Base-by-base conservation (phyloP, 2,329 filamentous ascomycete species). In the Pseudofabraea citricarpa region DNA sequence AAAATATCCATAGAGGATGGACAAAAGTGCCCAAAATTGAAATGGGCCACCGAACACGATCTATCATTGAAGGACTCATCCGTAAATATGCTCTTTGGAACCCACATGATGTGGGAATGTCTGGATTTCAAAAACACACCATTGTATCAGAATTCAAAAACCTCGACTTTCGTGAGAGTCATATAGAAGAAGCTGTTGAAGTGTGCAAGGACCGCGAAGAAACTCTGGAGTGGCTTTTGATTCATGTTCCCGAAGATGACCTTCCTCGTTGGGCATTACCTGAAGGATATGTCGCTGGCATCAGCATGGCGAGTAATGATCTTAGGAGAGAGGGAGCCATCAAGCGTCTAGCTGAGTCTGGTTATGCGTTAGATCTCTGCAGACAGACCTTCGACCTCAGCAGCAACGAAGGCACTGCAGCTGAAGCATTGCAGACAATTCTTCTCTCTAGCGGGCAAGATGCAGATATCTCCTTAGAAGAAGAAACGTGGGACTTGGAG, bases 231-330 rank as follows among this genome's bases (percentile, higher is more conserved):
- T 98, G 93, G 93, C 75, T 98, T 13, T 75, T 98, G 38, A 90
- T 97, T 40, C 91, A 98, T 64, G 90, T 98, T 2, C 93, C 93
- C 1, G 93, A 98, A 61, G 93, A 98, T 60, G 93, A 97, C 57
- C 70, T 97, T n/a, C 93, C 93, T 1, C 73, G 78, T 6, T 97
- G 91, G 90, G 88, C 88, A 55, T 70, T 98, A 32, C 93, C 93
- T 0, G 90, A 94, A 65, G 87, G 83, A 48, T 98, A 98, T 62
- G 83, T 87, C 9, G 91, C 90, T 21, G 93, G 93, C 18, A 83
- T 97, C 20, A 89, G 84, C 35, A 83, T 98, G 51, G 91, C 83
- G 1, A 86, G 86, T 40, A 85, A 83, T 6, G 85, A 96, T 60
- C 64, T 96, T 48, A 87, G 81, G 60, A 79, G 81, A 53, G 90